These are phyloP conservation scores for Lepraria neglecta DNA, from an alignment of 495 filamentous ascomycete species.

Conservation along the genomic window DNA sequence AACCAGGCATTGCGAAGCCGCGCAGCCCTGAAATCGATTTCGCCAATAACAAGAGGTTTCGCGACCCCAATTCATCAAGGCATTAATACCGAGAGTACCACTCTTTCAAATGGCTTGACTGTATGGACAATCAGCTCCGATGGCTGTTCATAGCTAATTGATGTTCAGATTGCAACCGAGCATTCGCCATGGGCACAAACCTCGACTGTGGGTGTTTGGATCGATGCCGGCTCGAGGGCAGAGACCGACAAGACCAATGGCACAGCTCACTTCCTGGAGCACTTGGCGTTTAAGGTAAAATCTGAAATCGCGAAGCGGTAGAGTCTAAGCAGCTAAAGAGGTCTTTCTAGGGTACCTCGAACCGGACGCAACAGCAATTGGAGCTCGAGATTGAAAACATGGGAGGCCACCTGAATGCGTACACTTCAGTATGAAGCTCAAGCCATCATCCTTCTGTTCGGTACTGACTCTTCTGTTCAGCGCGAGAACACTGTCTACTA, in stretches of 20 bases:
- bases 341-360: constrained; percentile 69
- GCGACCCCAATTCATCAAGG: constrained; percentile 71
- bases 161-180: constrained; percentile 81
- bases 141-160: constrained; percentile 37
- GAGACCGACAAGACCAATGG: constrained; percentile 98
- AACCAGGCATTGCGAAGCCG: constrained; percentile 79
- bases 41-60: constrained; percentile 71
- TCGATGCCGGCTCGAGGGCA: constrained; percentile 94
- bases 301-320: constrained; percentile 24
- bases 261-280: constrained; percentile 98
- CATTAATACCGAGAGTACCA: constrained; percentile 86
- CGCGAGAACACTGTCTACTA: constrained; percentile 99
- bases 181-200: constrained; percentile 98
- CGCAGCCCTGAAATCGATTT: constrained; percentile 64
- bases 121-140: constrained; percentile 47
- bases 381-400: constrained; percentile 99
- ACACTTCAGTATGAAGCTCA: constrained; percentile 79
- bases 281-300: constrained; percentile 95
- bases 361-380: constrained; percentile 87
- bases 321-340: constrained; percentile 23
- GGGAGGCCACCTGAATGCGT: constrained; percentile 98
- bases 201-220: constrained; percentile 97
- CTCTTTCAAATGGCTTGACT: constrained; percentile 92
- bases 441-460: constrained; percentile 4
- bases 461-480: constrained; percentile 38